Conservation (phyloP, 257 asterid genomes). For the Solanum phureja region DNA sequence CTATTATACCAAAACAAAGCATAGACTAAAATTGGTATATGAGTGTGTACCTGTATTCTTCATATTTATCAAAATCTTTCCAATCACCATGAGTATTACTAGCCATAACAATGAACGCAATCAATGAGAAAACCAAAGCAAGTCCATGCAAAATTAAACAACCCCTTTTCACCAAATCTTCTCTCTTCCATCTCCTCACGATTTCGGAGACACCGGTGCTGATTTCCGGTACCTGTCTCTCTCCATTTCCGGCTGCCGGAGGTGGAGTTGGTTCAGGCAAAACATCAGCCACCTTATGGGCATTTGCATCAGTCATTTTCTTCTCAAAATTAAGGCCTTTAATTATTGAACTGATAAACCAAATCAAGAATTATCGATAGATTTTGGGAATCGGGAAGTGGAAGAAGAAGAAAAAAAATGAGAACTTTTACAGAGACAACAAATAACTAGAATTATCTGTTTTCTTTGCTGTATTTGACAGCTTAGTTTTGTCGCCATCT, state of each 20-base stretch:
- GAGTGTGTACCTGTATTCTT: constrained; percentile 52
- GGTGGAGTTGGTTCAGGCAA: constrained; percentile 5
- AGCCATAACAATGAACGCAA: constrained; percentile 67
- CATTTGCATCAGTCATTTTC: constrained; percentile 26
- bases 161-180: constrained; percentile 39
- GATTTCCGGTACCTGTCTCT: constrained; percentile 26
- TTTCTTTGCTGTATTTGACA: neutral
- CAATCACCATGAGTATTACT: constrained; percentile 63
- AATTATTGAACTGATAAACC: neutral
- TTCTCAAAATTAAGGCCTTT: neutral
- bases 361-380: neutral
- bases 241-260: constrained; percentile 20
- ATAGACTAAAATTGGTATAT: neutral
- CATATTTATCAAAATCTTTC: constrained; percentile 48
- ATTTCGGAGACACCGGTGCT: constrained; percentile 19
- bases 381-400: neutral
- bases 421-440: neutral
- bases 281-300: neutral
- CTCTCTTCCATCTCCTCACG: constrained; percentile 45
- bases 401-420: neutral
- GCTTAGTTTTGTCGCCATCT: neutral
- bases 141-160: constrained; percentile 27
- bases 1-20: neutral
- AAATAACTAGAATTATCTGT: neutral
- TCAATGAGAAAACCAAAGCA: constrained; percentile 45